Evolutionary conservation across 1,139 yeast species (phyloP), one percentile per base, ranked within the genome.

Genomic region (Candida mesenterica): DNA sequence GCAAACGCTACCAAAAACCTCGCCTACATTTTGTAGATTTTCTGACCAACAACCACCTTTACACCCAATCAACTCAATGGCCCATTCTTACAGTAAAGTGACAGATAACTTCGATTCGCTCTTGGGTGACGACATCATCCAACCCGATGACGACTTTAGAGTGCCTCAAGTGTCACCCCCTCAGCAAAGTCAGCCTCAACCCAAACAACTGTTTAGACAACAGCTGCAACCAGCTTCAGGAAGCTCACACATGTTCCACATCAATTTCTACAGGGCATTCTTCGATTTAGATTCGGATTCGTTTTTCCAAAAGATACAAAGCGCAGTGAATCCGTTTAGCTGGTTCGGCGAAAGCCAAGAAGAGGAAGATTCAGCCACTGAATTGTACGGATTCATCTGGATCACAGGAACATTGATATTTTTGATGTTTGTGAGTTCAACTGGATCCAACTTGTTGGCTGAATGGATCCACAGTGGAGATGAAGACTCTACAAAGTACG

Each of bases 321-420:
- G 57, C 30, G 70, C 78, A 4, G 41, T 70, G 36, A 75, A 75
- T 42, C 81, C 81, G 9, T 44, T 75, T 19, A 19, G 55, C 19
- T 31, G 55, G 3, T 42, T 52, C 16, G 41, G 44, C 13, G 50
- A 42, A 14, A 44, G 40, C 3, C 50, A 51, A 8, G 64, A 60
- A 9, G 61, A 59, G n/a, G 65, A 65, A 29, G 61, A 61, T 15
- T 65, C 63, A 9, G 57, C 61, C 4, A 70, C 80, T 2, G 96
- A 87, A 52, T 61, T 87, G 35, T 87, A 86, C 52, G 95, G 95
- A 1, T 84, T 89, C 18, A 66, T 86, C 30, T 87, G 96, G 96
- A 79, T 87, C 31, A 82, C 89, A 9, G 87, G 88, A 0, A 82
- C 95, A 0, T 75, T 85, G 36, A 78, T 85, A 1, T 79, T 84